Conservation (phyloP, 2,329 filamentous ascomycete genomes). For the Microsporum audouinii region DNA sequence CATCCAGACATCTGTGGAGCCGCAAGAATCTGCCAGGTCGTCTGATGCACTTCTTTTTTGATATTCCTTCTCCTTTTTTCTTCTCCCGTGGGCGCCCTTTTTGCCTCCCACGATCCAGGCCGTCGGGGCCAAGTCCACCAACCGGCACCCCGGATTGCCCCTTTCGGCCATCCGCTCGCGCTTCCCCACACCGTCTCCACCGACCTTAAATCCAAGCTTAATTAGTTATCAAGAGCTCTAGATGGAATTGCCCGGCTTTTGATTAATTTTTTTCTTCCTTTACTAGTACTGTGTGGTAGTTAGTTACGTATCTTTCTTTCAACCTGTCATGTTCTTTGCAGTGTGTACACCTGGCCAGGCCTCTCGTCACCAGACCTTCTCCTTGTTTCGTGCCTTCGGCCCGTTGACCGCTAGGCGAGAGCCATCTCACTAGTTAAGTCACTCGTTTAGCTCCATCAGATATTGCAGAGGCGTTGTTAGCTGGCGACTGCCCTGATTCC, state of each 20-base stretch:
- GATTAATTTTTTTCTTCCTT: background rate
- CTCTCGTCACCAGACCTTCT: background rate
- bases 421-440: no score
- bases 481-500: background rate
- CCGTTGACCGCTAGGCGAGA: background rate
- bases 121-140: background rate
- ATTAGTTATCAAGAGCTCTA: background rate
- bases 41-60: background rate
- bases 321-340: no score
- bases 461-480: background rate
- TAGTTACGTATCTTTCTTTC: no score
- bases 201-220: slow-evolving; percentile 3
- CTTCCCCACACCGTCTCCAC: background rate
- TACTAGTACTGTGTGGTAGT: no score
- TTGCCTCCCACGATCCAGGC: background rate
- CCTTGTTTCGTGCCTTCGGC: background rate
- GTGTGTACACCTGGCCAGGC: background rate
- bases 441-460: no score
- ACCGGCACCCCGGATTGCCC: slow-evolving; percentile 1
- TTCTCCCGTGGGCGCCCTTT: background rate
- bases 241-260: background rate
- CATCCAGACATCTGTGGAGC: background rate
- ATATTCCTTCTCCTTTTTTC: background rate
- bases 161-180: background rate
- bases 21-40: background rate